Conservation (phyloP, 1,139 yeast genomes). For the Saccharomyces hybrid region DNA sequence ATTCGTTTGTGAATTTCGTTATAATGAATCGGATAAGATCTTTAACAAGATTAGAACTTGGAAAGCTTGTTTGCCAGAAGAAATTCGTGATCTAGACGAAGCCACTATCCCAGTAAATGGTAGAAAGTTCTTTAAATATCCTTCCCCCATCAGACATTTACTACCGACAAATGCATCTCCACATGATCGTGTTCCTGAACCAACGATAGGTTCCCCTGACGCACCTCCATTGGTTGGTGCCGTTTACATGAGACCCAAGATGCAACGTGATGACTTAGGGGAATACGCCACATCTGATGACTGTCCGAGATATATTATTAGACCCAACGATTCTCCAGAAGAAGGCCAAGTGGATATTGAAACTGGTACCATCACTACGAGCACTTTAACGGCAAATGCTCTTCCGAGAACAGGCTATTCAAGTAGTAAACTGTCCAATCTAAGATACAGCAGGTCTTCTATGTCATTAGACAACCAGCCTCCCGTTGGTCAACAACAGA, state of each 20-base stretch:
- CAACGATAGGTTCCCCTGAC: slow-evolving; percentile 64
- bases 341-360: slow-evolving; percentile 31
- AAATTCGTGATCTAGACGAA: slow-evolving; percentile 78
- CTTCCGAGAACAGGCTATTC: slow-evolving; percentile 18
- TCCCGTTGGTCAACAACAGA: neutral
- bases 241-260: slow-evolving; percentile 69
- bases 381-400: slow-evolving; percentile 16
- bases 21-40: slow-evolving; percentile 80
- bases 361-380: slow-evolving; percentile 27
- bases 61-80: slow-evolving; percentile 98
- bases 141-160: slow-evolving; percentile 75
- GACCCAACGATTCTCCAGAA: slow-evolving; percentile 36
- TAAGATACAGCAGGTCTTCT: slow-evolving; percentile 1
- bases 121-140: slow-evolving; percentile 59
- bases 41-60: slow-evolving; percentile 94
- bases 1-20: slow-evolving; percentile 90
- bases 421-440: slow-evolving; percentile 10
- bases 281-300: slow-evolving; percentile 57
- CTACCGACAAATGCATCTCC: slow-evolving; percentile 66
- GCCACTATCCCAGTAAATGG: slow-evolving; percentile 59
- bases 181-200: slow-evolving; percentile 73
- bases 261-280: slow-evolving; percentile 70
- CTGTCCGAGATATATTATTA: slow-evolving; percentile 52
- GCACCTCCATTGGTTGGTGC: slow-evolving; percentile 94
- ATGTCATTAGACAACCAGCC: neutral